These are phyloP conservation scores for Candida neerlandica DNA, from an alignment of 1,139 yeast species.

Conservation along the genomic window DNA sequence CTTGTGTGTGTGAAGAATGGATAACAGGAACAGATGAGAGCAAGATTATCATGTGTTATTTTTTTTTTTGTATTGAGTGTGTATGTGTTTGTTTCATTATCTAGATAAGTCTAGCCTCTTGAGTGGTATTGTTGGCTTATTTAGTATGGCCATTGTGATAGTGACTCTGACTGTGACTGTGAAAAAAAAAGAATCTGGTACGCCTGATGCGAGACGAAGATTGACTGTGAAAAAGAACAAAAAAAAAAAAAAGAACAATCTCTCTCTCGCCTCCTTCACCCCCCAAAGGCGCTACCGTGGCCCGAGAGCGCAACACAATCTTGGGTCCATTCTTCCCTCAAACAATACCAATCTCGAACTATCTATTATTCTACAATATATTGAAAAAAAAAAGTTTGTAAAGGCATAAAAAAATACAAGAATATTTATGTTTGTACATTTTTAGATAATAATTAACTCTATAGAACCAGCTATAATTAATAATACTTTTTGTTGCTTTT, in stretches of 20 bases:
- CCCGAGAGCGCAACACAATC: not conserved
- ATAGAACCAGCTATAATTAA: constrained; percentile 3
- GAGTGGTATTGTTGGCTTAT: not conserved
- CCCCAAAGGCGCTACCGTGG: not conserved
- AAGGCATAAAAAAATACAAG: not conserved
- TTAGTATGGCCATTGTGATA: not conserved
- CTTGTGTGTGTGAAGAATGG: too few species aligned
- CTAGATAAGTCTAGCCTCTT: not conserved
- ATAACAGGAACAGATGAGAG: too few species aligned
- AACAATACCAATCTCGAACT: not conserved
- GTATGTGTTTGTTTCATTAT: not conserved
- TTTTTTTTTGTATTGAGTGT: not conserved
- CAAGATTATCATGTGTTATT: not conserved
- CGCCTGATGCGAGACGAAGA: not conserved
- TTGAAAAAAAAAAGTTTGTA: not conserved
- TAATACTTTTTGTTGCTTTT: not conserved
- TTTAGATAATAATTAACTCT: not conserved
- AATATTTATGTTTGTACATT: not conserved
- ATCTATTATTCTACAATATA: too few species aligned
- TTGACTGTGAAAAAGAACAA: not conserved
- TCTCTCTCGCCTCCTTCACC: too few species aligned
- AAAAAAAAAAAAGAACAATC: not conserved
- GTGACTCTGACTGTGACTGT: constrained; percentile 3
- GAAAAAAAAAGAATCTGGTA: not conserved
- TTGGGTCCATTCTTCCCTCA: not conserved